Evolutionary conservation across 2,329 filamentous ascomycete species (phyloP).

Genomic region (Ramularia collo-cygni): DNA sequence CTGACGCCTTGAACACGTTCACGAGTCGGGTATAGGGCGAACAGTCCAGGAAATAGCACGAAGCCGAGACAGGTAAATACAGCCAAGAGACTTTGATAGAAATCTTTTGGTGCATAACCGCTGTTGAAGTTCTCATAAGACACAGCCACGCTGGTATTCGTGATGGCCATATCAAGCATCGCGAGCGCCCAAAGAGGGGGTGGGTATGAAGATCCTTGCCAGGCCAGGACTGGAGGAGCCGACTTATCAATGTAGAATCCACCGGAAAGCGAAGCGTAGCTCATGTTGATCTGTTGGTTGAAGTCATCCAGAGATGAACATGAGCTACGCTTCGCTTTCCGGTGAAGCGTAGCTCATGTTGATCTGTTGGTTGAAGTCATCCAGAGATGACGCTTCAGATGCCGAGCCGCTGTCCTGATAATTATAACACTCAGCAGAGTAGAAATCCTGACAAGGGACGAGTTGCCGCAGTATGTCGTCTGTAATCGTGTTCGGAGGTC

Average conservation of each 20-base stretch:
- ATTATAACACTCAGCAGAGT: constrained; percentile 2
- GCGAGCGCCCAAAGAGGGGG: constrained; percentile 3
- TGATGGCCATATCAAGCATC: constrained; percentile 69
- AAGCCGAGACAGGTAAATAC: constrained; percentile 72
- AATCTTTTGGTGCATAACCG: constrained; percentile 63
- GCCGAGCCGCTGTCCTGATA: constrained; percentile 1
- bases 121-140: constrained; percentile 66
- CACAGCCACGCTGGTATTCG: constrained; percentile 60
- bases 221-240: constrained; percentile 9
- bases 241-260: constrained; percentile 10
- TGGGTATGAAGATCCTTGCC: constrained; percentile 1
- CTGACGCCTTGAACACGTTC: constrained; percentile 72
- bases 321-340: too few relatives aligned
- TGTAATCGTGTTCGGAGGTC: constrained; percentile 5
- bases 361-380: constrained; percentile 10
- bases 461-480: constrained; percentile 1
- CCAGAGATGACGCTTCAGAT: constrained; percentile 1
- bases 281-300: constrained; percentile 7
- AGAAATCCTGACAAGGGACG: constrained; percentile 9
- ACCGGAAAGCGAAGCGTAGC: neutral
- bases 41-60: constrained; percentile 74
- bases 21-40: constrained; percentile 74
- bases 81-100: constrained; percentile 59
- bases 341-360: neutral
- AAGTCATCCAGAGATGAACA: constrained; percentile 6